Evolutionary conservation across 2,329 filamentous ascomycete genomes (phyloP), one percentile per base, ranked within the genome.

Genomic region (Pyrenophora graminea): DNA sequence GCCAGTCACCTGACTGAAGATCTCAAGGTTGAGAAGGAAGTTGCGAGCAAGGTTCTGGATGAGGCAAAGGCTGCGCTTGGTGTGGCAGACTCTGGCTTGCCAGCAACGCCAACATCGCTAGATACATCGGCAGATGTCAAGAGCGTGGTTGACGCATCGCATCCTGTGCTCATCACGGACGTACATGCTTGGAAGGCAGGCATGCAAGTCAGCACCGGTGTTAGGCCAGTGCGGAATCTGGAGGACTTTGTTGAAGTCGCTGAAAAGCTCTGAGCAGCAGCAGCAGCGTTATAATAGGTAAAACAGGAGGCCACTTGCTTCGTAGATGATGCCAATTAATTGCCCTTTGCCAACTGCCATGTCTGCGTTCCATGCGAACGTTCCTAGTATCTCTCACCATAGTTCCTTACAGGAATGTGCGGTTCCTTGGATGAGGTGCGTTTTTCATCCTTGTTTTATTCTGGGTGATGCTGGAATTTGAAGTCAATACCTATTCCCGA

Each of bases 111-210:
- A 34, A 61, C 78, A 65, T 51, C 79, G 65, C 32, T 61, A 10
- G 62, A 55, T 27, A 60, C 62, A 48, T 52, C 39, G 12, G 59
- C 49, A 41, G 56, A 69, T 41, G 56, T 62, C 42, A 53, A 66
- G 47, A 61, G 63, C n/a, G 56, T 58, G 34, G 51, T 50, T 4
- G 59, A 63, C 18, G 67, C 66, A n/a, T 61, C 49, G 4, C 58
- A 64, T 50, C 80, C 86, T 1, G 74, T 81, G 15, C 76, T 87
- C 45, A 91, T 97, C 63, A 85, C 84, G 39, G 90, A 96, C 68
- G 87, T 96, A 3, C 82, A 88, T 54, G 81, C 83, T 25, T 97
- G 88, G 82, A 96, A 94, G 80, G 85, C 89, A 0, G 80, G 84
- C 12, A 79, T 97, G 63, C 78, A 83, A 52, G 82, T 90, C 23